phyloP scores from a whole-genome alignment of 495 filamentous ascomycete genomes.

The Filosporella fistucella region DNA sequence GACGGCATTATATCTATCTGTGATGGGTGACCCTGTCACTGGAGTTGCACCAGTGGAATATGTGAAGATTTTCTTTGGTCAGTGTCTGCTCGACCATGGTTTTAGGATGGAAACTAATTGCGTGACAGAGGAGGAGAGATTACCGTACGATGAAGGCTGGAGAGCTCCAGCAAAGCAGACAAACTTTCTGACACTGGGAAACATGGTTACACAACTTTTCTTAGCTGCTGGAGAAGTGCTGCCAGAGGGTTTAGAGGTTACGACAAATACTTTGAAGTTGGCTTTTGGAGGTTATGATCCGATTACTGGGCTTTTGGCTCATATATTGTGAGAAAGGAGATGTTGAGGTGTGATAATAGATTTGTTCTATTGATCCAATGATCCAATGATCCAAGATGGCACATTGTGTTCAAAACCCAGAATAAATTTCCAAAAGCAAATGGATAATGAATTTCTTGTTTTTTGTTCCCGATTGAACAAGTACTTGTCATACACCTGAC shows the following conservation, averaged over 20 bases:
- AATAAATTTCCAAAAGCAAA: constrained; percentile 38
- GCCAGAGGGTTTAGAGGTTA: constrained; percentile 7
- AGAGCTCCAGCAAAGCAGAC: constrained; percentile 6
- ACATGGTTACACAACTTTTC: constrained; percentile 2
- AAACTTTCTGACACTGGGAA: constrained; percentile 4
- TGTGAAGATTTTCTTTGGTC: constrained; percentile 15
- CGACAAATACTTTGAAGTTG: constrained; percentile 8
- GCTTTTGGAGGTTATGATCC: constrained; percentile 11
- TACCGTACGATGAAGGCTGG: constrained; percentile 15
- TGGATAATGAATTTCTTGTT: constrained; percentile 38
- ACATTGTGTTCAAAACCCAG: background rate
- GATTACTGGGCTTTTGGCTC: constrained; percentile 2
- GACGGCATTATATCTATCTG: constrained; percentile 15
- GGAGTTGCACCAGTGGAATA: constrained; percentile 14
- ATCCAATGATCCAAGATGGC: background rate
- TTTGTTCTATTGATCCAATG: background rate
- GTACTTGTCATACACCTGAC: constrained; percentile 18
- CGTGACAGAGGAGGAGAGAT: constrained; percentile 11
- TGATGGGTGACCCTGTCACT: constrained; percentile 12
- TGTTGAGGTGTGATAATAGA: background rate
- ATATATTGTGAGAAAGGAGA: background rate
- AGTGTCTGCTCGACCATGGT: background rate
- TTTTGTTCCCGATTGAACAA: constrained; percentile 7
- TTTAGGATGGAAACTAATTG: background rate
- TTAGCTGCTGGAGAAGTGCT: constrained; percentile 5